Evolutionary conservation across 1,284 basidiomycete genomes (phyloP).

Genomic region (Austropuccinia psidii): DNA sequence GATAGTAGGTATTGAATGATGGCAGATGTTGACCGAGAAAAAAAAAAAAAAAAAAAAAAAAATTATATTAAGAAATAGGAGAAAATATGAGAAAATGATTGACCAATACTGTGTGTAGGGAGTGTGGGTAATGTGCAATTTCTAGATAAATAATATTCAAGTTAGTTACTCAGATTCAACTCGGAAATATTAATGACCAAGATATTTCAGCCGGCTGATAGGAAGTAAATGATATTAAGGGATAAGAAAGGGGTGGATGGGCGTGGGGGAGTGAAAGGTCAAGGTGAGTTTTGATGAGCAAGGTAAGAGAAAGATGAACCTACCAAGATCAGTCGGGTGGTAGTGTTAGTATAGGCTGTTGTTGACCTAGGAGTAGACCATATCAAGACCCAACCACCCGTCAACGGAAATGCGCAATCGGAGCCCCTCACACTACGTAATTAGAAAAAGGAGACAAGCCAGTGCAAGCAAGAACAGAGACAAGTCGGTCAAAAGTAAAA

Average conservation of each 20-base stretch:
- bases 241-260: neutral
- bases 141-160: too few relatives aligned
- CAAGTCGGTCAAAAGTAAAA: too few relatives aligned
- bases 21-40: neutral
- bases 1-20: neutral
- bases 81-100: too few relatives aligned
- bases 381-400: conserved; percentile 26
- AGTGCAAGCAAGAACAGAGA: too few relatives aligned
- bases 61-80: too few relatives aligned
- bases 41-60: too few relatives aligned
- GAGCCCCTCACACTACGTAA: conserved; percentile 20
- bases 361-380: conserved; percentile 20
- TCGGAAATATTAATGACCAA: too few relatives aligned
- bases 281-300: too few relatives aligned
- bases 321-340: conserved; percentile 25
- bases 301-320: conserved; percentile 14
- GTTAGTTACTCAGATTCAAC: too few relatives aligned
- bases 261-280: too few relatives aligned
- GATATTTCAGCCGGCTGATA: neutral
- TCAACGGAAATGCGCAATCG: conserved; percentile 35
- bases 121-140: too few relatives aligned
- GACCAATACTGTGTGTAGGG: too few relatives aligned
- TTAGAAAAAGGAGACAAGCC: conserved; percentile 19
- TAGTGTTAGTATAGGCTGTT: conserved; percentile 25
- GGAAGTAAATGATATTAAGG: neutral